These are phyloP conservation scores for Sporothrix sp. DNA, from an alignment of 2,329 filamentous ascomycete genomes.

Conservation along the genomic window DNA sequence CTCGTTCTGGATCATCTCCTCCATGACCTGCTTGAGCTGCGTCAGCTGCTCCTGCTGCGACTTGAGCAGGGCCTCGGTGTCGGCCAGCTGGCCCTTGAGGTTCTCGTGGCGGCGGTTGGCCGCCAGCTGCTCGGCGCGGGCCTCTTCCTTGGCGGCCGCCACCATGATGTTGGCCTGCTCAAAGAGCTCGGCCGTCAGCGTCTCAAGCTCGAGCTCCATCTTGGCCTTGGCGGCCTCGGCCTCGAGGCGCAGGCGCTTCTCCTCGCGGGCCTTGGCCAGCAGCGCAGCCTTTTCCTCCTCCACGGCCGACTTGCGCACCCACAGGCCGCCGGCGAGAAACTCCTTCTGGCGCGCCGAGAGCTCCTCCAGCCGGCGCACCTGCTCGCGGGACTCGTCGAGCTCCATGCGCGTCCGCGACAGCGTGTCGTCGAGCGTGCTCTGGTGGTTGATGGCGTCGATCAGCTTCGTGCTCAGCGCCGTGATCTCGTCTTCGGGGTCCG, in stretches of 20 bases:
- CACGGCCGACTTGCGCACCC: conserved; percentile 65
- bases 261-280: conserved; percentile 50
- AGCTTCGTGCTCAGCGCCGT: conserved; percentile 88
- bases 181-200: conserved; percentile 83
- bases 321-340: conserved; percentile 61
- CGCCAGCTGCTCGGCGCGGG: conserved; percentile 71
- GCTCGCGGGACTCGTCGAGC: conserved; percentile 60
- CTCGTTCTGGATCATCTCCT: conserved; percentile 63
- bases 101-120: conserved; percentile 80
- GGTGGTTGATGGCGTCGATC: conserved; percentile 94
- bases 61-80: conserved; percentile 74
- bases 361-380: conserved; percentile 57
- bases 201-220: conserved; percentile 88
- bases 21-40: conserved; percentile 87
- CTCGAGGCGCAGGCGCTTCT: conserved; percentile 53
- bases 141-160: conserved; percentile 78
- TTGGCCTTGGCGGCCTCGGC: conserved; percentile 72
- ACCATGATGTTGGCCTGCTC: conserved; percentile 99
- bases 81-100: conserved; percentile 71
- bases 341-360: conserved; percentile 58
- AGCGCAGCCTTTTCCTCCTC: conserved; percentile 60
- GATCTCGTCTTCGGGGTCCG: conserved; percentile 61
- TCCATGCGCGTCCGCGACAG: conserved; percentile 76
- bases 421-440: conserved; percentile 83
- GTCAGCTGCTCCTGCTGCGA: conserved; percentile 90